Conservation (phyloP, 208 protist species). For the Trichomonas tenax region DNA sequence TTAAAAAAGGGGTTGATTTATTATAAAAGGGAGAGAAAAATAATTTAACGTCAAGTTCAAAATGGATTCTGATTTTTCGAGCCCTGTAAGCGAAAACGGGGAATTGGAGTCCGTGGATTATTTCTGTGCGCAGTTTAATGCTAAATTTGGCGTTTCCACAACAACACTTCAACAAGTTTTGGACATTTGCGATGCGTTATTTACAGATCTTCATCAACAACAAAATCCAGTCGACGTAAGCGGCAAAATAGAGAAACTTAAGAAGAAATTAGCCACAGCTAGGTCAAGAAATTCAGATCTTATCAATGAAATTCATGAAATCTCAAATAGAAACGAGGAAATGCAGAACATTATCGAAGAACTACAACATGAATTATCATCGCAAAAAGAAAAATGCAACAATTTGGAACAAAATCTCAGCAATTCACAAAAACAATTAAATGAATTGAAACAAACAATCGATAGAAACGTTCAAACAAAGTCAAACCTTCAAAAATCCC, state of each 20-base stretch:
- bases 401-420: background rate
- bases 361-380: background rate
- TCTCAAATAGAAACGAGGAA: background rate
- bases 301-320: background rate
- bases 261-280: background rate
- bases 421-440: background rate
- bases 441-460: background rate
- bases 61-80: background rate
- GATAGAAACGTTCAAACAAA: background rate
- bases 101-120: background rate
- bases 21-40: too few species aligned
- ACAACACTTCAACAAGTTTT: background rate
- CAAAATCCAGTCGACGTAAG: background rate
- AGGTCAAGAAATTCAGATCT: background rate
- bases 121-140: background rate
- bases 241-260: background rate
- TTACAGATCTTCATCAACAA: background rate
- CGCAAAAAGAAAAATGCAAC: background rate
- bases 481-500: background rate
- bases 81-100: background rate
- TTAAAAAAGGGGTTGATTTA: too few species aligned
- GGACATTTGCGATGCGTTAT: background rate
- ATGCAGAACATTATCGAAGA: background rate
- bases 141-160: background rate
- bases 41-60: background rate